phyloP scores from a whole-genome alignment of 352 stramenopile species.

The Pythium aquatile region DNA sequence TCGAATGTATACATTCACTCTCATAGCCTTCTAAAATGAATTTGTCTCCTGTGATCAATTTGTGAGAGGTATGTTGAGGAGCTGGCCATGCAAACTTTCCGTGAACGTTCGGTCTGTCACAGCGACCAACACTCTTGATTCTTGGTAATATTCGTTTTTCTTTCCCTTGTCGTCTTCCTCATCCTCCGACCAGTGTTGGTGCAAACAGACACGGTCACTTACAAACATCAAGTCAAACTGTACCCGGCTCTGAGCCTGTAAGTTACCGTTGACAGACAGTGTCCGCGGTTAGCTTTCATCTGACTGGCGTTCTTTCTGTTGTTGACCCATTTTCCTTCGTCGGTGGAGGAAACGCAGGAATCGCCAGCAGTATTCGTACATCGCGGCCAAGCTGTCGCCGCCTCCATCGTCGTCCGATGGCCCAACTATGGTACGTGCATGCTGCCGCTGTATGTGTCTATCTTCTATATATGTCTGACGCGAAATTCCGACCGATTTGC shows the following conservation, averaged over 20 bases:
- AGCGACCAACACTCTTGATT: constrained; percentile 10
- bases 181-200: neutral
- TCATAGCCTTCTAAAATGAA: constrained; percentile 1
- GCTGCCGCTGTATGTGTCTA: neutral
- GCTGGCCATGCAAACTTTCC: constrained; percentile 29
- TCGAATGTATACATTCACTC: constrained; percentile 7
- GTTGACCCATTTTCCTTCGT: constrained; percentile 15
- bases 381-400: constrained; percentile 28
- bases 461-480: constrained; percentile 7
- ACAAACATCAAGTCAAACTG: constrained; percentile 16
- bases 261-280: neutral
- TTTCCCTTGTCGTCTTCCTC: neutral
- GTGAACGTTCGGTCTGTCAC: constrained; percentile 36
- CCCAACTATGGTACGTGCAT: constrained; percentile 27
- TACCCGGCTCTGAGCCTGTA: constrained; percentile 10
- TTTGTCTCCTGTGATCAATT: neutral
- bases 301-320: constrained; percentile 18
- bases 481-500: neutral
- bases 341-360: constrained; percentile 8
- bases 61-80: neutral
- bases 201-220: neutral
- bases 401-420: constrained; percentile 29
- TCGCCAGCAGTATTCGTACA: neutral
- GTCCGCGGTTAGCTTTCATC: constrained; percentile 13
- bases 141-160: constrained; percentile 5